Base-by-base conservation (phyloP, 345 rosid species). In the Hibiscus trionum region DNA sequence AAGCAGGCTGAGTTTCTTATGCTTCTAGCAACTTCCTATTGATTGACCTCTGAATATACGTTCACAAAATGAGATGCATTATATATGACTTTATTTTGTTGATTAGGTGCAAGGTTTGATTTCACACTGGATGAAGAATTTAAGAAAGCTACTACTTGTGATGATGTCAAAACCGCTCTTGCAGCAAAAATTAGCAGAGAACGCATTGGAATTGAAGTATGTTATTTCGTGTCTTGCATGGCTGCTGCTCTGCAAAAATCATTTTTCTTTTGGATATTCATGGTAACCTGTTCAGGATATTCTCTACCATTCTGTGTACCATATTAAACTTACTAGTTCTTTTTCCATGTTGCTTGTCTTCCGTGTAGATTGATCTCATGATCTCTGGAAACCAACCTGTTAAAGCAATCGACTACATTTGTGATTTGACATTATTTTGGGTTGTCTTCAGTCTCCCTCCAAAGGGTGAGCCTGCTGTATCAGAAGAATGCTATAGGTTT, bases 121-220 rank as follows among this genome's bases (percentile, higher is more conserved):
- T 95, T 95, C 78, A 76, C 76, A 1, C 76, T 94, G 49, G 96
- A 88, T 72, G 89, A 91, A 75, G 88, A 90, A 72, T 85, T 94
- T 68, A 88, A 84, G 80, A 73, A 82, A 68, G 93, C 93, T 76
- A 96, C 93, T 64, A 83, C 92, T 44, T 74, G 81, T 62, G 87
- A 90, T 63, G 93, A 95, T 58, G 97, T 92, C 71, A 92, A 82
- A 83, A 75, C 79, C 50, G 93, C 97, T 77, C 97, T 94, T 82
- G 87, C 86, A 57, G 87, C 86, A 70, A 94, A 91, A 84, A 80
- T 94, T 69, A 91, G 97, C 81, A 90, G 85, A 84, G 98, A 94
- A 83, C 97, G 97, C 67, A 75, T 94, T 5, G 98, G 98, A 69
- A 82, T 81, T 73, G 98, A 91, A 84, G 95, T 91, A 86, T 73